Base-by-base conservation (phyloP, 2,329 filamentous ascomycete genomes). In the Penicillium sumatraense region DNA sequence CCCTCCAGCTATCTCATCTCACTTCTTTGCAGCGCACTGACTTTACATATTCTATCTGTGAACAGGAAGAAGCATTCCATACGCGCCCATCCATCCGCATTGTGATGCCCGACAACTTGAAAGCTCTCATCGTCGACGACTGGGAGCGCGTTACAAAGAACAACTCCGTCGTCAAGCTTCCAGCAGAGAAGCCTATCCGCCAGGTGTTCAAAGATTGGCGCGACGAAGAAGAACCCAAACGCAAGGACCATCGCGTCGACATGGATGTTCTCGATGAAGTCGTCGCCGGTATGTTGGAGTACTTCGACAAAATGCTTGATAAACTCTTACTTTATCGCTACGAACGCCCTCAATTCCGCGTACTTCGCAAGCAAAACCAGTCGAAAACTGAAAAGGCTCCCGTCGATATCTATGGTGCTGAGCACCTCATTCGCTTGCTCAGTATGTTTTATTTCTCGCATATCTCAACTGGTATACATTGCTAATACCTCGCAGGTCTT, bases 131-230 rank as follows among this genome's bases (percentile, higher is more conserved):
- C 3, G 95, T 99, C 20, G 95, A 99, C 71, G 95, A 99, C 73
- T 99, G 95, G 95, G 95, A 99, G 75, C 96, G 97, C 67, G 87
- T 99, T 58, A 99, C 95, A 53, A 98, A 97, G 78, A 95, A 96
- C 71, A 86, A 91, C 64, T 90, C 93, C 70, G 86, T 98, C 3
- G 91, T 97, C 27, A 88, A 90, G 1, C 81, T 99, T 14, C 95
- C 95, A 0, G 88, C 91, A 44, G 80, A 83, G 24, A 85, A 88
- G 49, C 86, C 93, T 1, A 91, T 95, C 56, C 86, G 84, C 60
- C 79, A 85, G 61, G 91, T 99, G 58, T 79, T 99, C 14, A 83
- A 91, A 46, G 89, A 93, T 61, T 99, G 97, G 72, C 80, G 88
- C 53, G 82, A 82, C 1, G 85, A 87, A 67, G 89, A 91, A 77